Conservation (phyloP, 257 asterid species). For the Capsicum rhomboideum region DNA sequence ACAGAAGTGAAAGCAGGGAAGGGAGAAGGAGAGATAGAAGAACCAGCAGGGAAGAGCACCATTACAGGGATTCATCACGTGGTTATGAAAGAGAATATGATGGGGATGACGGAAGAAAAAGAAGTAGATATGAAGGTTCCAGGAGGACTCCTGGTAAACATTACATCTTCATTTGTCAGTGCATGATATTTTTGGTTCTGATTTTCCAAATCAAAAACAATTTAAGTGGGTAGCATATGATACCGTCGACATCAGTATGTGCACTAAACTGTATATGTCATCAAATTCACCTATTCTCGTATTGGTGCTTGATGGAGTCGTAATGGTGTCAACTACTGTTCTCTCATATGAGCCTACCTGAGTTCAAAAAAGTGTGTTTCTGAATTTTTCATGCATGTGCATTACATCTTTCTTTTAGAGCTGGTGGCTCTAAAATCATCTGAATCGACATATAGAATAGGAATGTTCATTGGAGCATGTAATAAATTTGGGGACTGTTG, state of each 20-base stretch:
- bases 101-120: slow-evolving; percentile 51
- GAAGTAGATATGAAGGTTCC: slow-evolving; percentile 55
- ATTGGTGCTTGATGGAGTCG: background rate
- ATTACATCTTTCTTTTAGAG: background rate
- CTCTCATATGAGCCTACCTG: background rate
- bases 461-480: background rate
- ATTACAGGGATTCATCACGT: slow-evolving; percentile 49
- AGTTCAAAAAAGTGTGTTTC: background rate
- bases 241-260: background rate
- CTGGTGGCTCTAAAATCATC: background rate
- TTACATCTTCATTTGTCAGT: background rate
- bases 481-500: background rate
- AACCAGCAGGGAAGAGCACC: slow-evolving; percentile 41
- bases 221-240: background rate
- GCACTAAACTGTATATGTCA: background rate
- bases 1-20: slow-evolving; percentile 34
- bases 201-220: background rate
- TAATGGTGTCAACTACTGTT: background rate
- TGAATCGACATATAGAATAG: background rate
- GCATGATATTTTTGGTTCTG: background rate
- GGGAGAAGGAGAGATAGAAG: slow-evolving; percentile 33
- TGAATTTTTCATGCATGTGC: background rate
- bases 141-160: slow-evolving; percentile 63
- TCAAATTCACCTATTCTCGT: background rate
- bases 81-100: slow-evolving; percentile 35